These are phyloP conservation scores for Fomes fomentarius DNA, from an alignment of 1,284 basidiomycete genomes.

Conservation along the genomic window DNA sequence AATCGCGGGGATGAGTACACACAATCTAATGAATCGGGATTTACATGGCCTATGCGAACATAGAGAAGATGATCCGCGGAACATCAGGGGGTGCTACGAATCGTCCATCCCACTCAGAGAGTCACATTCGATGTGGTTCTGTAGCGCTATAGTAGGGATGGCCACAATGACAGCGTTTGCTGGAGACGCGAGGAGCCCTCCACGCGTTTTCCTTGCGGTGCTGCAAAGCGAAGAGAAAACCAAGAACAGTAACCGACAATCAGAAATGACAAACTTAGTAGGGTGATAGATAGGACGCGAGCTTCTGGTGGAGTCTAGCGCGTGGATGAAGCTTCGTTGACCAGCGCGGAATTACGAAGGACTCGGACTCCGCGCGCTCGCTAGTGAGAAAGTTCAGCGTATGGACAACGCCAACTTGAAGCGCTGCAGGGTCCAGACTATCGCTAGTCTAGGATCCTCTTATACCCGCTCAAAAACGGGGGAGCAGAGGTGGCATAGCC, in stretches of 20 bases:
- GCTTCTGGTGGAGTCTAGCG: neutral
- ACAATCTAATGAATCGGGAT: too few species aligned
- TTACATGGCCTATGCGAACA: too few species aligned
- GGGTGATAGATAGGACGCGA: neutral
- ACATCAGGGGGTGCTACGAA: too few species aligned
- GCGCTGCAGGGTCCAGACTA: neutral
- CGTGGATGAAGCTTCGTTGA: conserved; percentile 1
- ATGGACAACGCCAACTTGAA: neutral
- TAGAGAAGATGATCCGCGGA: too few species aligned
- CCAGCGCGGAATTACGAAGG: conserved; percentile 5
- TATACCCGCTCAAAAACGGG: too few species aligned
- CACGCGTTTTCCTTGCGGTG: conserved; percentile 6
- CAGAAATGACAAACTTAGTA: neutral
- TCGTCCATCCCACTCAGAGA: too few species aligned
- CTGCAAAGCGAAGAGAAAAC: neutral
- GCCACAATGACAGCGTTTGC: neutral
- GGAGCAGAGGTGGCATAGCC: too few species aligned
- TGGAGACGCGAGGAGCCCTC: neutral
- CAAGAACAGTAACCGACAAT: neutral
- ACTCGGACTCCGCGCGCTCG: neutral
- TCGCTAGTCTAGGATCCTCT: too few species aligned
- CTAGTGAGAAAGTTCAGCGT: neutral
- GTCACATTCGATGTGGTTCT: too few species aligned
- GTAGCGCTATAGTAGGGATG: neutral
- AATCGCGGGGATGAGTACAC: too few species aligned